Evolutionary conservation across 306 rosid genomes (phyloP).

Genomic region (Ceratonia siliqua): DNA sequence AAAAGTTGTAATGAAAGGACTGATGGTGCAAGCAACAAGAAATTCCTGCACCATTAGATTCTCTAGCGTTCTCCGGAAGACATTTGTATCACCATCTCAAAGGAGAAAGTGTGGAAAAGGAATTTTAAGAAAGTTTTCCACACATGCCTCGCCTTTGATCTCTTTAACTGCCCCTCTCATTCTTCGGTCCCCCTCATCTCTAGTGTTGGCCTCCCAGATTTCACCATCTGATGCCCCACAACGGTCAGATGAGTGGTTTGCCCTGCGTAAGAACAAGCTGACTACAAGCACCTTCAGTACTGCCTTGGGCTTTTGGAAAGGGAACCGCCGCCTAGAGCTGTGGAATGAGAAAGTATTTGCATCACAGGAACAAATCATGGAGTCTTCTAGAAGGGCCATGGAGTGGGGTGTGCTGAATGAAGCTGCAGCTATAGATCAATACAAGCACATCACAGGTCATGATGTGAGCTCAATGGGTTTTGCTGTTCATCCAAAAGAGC

Average conservation of each 20-base stretch:
- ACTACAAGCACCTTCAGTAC: slow-evolving; percentile 96
- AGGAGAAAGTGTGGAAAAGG: slow-evolving; percentile 34
- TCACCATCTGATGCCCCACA: slow-evolving; percentile 62
- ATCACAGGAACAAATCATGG: slow-evolving; percentile 41
- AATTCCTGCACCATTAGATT: slow-evolving; percentile 47
- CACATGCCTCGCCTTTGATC: slow-evolving; percentile 25
- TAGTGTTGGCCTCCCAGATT: slow-evolving; percentile 47
- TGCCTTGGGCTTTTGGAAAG: slow-evolving; percentile 93
- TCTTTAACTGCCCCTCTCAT: slow-evolving; percentile 36
- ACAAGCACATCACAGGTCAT: slow-evolving; percentile 72
- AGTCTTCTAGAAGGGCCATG: slow-evolving; percentile 65
- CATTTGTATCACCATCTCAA: slow-evolving; percentile 33
- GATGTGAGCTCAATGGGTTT: slow-evolving; percentile 77
- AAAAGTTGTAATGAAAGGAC: slow-evolving; percentile 33
- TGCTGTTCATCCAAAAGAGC: slow-evolving; percentile 65
- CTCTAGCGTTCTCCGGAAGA: slow-evolving; percentile 36
- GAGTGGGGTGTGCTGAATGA: slow-evolving; percentile 92
- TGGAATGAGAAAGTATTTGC: slow-evolving; percentile 86
- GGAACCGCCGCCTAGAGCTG: slow-evolving; percentile 71
- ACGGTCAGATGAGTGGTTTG: slow-evolving; percentile 94
- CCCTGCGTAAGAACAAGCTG: slow-evolving; percentile 86
- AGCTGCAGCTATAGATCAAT: slow-evolving; percentile 69
- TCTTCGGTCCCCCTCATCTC: slow-evolving; percentile 41
- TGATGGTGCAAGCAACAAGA: slow-evolving; percentile 47
- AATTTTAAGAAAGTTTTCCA: slow-evolving; percentile 42